These are phyloP conservation scores for Collybia mongolica DNA, from an alignment of 768 basidiomycete genomes.

Conservation along the genomic window DNA sequence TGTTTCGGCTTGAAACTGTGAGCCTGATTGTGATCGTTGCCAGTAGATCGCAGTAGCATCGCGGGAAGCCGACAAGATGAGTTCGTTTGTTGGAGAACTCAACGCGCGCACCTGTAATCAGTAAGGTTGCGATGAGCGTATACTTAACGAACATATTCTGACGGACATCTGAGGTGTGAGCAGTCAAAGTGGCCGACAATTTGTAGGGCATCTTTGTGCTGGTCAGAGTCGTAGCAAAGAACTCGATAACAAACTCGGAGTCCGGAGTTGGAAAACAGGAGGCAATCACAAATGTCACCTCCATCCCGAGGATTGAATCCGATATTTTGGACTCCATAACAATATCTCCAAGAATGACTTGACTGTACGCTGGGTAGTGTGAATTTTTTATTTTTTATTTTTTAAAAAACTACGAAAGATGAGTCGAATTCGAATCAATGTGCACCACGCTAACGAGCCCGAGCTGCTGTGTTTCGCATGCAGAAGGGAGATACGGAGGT, in stretches of 20 bases:
- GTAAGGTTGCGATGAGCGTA: conserved; percentile 11
- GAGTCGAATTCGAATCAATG: conserved; percentile 38
- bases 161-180: conserved; percentile 76
- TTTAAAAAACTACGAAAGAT: background rate
- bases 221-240: conserved; percentile 1
- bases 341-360: background rate
- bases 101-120: conserved; percentile 76
- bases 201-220: conserved; percentile 60
- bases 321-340: background rate
- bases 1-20: conserved; percentile 52
- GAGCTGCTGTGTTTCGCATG: conserved; percentile 46
- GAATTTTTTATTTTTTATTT: too few species aligned
- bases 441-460: conserved; percentile 88
- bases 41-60: conserved; percentile 91
- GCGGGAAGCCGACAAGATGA: conserved; percentile 88
- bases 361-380: too few species aligned
- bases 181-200: conserved; percentile 69
- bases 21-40: conserved; percentile 50
- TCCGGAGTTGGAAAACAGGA: conserved; percentile 28
- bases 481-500: conserved; percentile 86
- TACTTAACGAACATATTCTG: conserved; percentile 8
- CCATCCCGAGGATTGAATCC: too few species aligned
- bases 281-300: background rate
- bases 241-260: conserved; percentile 8
- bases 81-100: conserved; percentile 68